Evolutionary conservation across 2,329 filamentous ascomycete species (phyloP), one percentile per base, ranked within the genome.

Genomic region (Colletotrichum destructivum): DNA sequence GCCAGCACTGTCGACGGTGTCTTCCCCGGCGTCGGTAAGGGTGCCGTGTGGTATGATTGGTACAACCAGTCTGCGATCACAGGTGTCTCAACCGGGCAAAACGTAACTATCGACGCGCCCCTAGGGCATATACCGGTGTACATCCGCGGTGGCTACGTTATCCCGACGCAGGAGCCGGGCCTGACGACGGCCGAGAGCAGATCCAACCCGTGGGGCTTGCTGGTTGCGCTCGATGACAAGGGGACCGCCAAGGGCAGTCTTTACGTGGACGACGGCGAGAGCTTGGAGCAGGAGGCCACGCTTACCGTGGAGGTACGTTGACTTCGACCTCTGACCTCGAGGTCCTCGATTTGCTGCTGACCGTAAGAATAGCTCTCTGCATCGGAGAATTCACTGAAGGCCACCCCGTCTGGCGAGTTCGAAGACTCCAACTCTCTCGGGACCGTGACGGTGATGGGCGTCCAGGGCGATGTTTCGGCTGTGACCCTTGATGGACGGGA

Each of bases 221-320:
- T 94, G 12, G 88, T 89, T 1, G 91, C 92, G 2, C 85, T 93
- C 1, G 85, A 88, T 73, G 75, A 77, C 1, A 76, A 86, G 18
- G 89, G 90, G 0, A 79, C 81, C 1, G 92, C 93, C 0, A 82
- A 76, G 2, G 93, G 93, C 0, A 79, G 83, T 21, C 80, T 95
- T 40, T 95, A 95, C 77, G 78, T 95, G 9, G 93, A 95, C 75
- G 93, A 96, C 75, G 93, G 93, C 1, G 91, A 92, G 81, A 93
- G 90, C 66, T 69, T 94, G 9, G 76, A 80, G 55, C 70, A 61
- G 23, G 46, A 72, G n/a, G 44, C 84, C 0, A 91, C 86, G 0
- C 84, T 90, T 6, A 84, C 84, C 71, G 86, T 94, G 31, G 77
- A 84, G 67, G 83, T 84, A 69, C 76, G 81, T 81, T 70, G 12